Base-by-base conservation (phyloP, 129 eudicot genomes). In the Calendula officinalis region DNA sequence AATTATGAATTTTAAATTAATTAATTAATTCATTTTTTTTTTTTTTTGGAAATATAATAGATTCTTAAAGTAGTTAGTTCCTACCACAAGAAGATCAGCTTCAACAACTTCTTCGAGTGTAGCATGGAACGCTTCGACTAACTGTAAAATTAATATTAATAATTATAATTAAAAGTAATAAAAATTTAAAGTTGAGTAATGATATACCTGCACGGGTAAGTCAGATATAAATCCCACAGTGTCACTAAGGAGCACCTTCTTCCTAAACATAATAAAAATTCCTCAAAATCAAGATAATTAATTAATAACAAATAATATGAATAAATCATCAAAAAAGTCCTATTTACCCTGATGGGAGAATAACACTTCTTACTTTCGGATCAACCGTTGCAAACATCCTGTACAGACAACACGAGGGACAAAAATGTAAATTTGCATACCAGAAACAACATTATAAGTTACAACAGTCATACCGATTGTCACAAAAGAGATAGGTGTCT, bases 321-420 rank as follows among this genome's bases (percentile, higher is more conserved):
- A 56, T 12, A 32, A 17, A 40, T 30, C 9, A 16, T 8, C 61
- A 37, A 51, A 7, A 7, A 8, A 7, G 13, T 30, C 16, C 1
- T 40, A 41, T 44, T 71, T 92, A 94, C 99, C 99, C 97, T 56
- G 99, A 88, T 46, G 99, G 99, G 56, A 94, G 99, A 72, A 82
- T 66, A 39, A 94, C 95, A 70, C 91, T 78, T 38, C 92, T 82
- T 37, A 94, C 67, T 81, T 84, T 88, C 0, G 97, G 88, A 81
- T 94, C 99, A 58, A 88, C 99, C 0, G 99, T 92, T 41, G 99
- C 99, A 86, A 94, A 94, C 78, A 94, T 73, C 84, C 96, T 92
- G 84, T 69, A 85, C 6, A 60, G 16, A 58, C 33, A 53, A 36
- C 17, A 49, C 30, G 58, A 56, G 58, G 38, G 56, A 11, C 40